Evolutionary conservation across 495 filamentous ascomycete species (phyloP), one percentile per base, ranked within the genome.

Genomic region (Tetracladium setigerum): DNA sequence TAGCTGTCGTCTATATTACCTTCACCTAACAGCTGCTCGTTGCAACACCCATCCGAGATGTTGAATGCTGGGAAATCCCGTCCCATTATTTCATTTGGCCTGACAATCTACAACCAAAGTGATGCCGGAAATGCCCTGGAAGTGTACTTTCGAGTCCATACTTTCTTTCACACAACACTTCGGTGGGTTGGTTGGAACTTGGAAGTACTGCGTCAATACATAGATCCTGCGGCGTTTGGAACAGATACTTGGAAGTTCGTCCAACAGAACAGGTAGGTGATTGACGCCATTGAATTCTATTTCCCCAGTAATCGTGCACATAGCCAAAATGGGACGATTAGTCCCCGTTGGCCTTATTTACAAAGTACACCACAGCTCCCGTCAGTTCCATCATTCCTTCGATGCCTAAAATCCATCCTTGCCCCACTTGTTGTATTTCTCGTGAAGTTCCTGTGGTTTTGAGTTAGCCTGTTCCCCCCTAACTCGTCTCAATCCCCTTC

Each of bases 381-480:
- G 7, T 13, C 30, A 52, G 15, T 6, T 44, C 13, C 22, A 32
- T 35, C 22, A 32, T 38, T 12, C n/a, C 34, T 22, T 22, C 22
- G 30, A 13, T 34, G 31, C 56, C 52, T 64, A 67, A 62, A 74
- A 77, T 39, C 72, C 72, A 34, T 96, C 92, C 79, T 96, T 97
- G 67, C 91, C 92, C 77, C 83, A 95, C 78, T 98, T 98, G 81
- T 98, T 98, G 77, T 81, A 97, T 65, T 82, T 82, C 56, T 97
- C 92, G 70, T 98, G 92, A 46, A 94, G 77, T 41, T 78, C 70
- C 92, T 95, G 53, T 14, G 45, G 40, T 36, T 51, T n/a, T 36
- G 37, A 37, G 44, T 64, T 42, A 66, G 57, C 57, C 38, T 39
- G 54, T 19, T 18, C 27, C 46, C n/a, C 34, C 19, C 14, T 31